Conservation (phyloP, 2,329 filamentous ascomycete genomes). For the Hypomyces rosellus region DNA sequence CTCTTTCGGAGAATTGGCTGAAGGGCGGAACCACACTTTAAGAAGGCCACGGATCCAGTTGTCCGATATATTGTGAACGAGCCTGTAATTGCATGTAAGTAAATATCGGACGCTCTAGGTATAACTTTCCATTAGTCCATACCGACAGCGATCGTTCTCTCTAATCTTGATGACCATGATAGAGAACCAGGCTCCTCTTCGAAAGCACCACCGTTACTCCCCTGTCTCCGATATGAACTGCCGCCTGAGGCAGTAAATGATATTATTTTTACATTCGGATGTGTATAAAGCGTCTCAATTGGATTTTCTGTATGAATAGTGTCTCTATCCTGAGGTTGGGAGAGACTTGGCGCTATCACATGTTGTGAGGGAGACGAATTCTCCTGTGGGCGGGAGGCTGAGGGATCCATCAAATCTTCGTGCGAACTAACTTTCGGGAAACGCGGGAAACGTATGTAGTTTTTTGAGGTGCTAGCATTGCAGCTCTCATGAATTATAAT, state of each 20-base stretch:
- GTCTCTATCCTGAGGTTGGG: not conserved
- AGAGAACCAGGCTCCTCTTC: slow-evolving; percentile 53
- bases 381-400: not conserved
- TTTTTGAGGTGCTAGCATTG: not conserved
- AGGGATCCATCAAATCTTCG: not conserved
- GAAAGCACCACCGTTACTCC: slow-evolving; percentile 12
- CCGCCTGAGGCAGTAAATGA: slow-evolving; percentile 37
- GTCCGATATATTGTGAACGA: slow-evolving; percentile 79
- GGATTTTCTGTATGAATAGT: not conserved
- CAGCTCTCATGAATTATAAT: not conserved
- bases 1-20: slow-evolving; percentile 85
- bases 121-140: slow-evolving; percentile 21
- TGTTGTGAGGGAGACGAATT: not conserved
- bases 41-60: slow-evolving; percentile 77
- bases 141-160: slow-evolving; percentile 77
- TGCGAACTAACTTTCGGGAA: not conserved
- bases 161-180: slow-evolving; percentile 67
- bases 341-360: not conserved
- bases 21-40: slow-evolving; percentile 76
- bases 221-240: slow-evolving; percentile 21
- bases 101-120: not conserved
- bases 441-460: not conserved
- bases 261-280: slow-evolving; percentile 64
- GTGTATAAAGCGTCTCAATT: slow-evolving; percentile 68
- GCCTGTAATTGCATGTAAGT: slow-evolving; percentile 37